These are phyloP conservation scores for Xylariaceae sp. DNA, from an alignment of 2,329 filamentous ascomycete genomes.

Conservation along the genomic window DNA sequence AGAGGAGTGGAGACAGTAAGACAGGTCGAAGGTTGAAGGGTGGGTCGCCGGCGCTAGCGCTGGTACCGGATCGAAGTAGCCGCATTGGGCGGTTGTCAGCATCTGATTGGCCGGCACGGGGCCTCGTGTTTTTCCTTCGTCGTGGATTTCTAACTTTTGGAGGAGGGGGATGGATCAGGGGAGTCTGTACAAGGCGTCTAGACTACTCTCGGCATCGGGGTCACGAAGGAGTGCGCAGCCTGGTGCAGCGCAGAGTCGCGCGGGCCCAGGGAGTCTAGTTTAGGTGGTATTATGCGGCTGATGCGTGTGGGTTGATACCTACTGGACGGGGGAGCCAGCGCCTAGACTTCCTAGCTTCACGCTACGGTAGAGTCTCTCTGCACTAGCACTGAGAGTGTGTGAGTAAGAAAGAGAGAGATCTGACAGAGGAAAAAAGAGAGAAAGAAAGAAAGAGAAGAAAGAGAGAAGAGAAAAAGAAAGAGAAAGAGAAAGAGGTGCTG, in stretches of 20 bases:
- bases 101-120: not conserved
- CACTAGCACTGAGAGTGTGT: too few relatives aligned
- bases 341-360: not conserved
- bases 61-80: not conserved
- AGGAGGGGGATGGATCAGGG: too few relatives aligned
- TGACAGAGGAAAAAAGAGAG: not conserved
- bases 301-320: not conserved
- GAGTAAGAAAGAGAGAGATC: too few relatives aligned
- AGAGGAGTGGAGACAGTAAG: not conserved
- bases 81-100: not conserved
- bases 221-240: not conserved
- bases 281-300: too few relatives aligned
- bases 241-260: too few relatives aligned
- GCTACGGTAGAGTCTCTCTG: not conserved
- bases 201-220: too few relatives aligned
- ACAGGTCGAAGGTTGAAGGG: not conserved
- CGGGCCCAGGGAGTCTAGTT: too few relatives aligned
- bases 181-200: too few relatives aligned
- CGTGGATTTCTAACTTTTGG: too few relatives aligned
- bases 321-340: not conserved
- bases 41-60: not conserved
- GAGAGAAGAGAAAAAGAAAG: not conserved
- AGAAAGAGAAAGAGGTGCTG: too few relatives aligned
- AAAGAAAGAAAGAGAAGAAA: not conserved
- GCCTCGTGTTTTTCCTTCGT: not conserved